phyloP scores from a whole-genome alignment of 768 basidiomycete species.

The Pleurotus tuoliensis region DNA sequence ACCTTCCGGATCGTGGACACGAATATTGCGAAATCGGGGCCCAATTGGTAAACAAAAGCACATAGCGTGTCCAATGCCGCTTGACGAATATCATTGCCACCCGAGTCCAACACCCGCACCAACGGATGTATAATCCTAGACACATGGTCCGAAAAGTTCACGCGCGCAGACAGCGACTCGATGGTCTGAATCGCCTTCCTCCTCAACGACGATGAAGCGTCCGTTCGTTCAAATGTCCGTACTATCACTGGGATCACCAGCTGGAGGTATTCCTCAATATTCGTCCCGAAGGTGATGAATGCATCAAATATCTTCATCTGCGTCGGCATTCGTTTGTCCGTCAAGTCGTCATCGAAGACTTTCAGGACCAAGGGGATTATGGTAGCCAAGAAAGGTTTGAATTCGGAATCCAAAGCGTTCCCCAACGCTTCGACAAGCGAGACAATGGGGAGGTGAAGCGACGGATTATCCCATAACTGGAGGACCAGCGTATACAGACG shows the following conservation, averaged over 20 bases:
- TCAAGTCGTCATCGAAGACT: slow-evolving; percentile 83
- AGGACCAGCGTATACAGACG: slow-evolving; percentile 82
- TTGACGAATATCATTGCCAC: slow-evolving; percentile 74
- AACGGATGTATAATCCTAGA: slow-evolving; percentile 96
- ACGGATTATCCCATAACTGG: slow-evolving; percentile 84
- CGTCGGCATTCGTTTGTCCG: slow-evolving; percentile 70
- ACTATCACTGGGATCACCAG: slow-evolving; percentile 95
- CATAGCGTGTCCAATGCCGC: slow-evolving; percentile 93
- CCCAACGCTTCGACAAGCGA: slow-evolving; percentile 90
- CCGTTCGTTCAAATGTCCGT: slow-evolving; percentile 81
- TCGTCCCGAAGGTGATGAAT: slow-evolving; percentile 90
- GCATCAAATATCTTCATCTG: slow-evolving; percentile 94
- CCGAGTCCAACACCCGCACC: slow-evolving; percentile 74
- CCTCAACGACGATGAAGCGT: slow-evolving; percentile 68
- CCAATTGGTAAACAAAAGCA: slow-evolving; percentile 88
- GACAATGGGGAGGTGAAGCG: slow-evolving; percentile 88
- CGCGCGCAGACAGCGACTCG: slow-evolving; percentile 82
- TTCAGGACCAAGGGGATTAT: slow-evolving; percentile 87
- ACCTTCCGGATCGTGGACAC: slow-evolving; percentile 97
- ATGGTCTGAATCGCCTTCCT: slow-evolving; percentile 90
- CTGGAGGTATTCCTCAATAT: slow-evolving; percentile 97
- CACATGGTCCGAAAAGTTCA: slow-evolving; percentile 97
- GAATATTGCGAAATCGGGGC: slow-evolving; percentile 96
- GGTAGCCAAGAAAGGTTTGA: slow-evolving; percentile 91
- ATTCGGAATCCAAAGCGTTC: slow-evolving; percentile 92